Conservation (phyloP, 176 grass and related monocot species). For the Oryza punctata region DNA sequence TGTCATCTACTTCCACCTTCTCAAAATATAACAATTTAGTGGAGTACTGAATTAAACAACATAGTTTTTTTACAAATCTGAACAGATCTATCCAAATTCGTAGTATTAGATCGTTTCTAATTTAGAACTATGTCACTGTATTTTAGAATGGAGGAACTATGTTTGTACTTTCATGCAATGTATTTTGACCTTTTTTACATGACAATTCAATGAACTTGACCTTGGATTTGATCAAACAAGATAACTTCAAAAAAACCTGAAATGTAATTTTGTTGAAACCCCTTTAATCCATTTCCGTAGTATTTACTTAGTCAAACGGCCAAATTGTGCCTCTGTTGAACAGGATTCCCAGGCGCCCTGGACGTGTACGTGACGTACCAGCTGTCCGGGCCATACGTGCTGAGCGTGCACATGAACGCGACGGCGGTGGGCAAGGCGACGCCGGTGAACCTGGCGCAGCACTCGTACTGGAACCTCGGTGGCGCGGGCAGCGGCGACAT, state of each 20-base stretch:
- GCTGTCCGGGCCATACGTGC: slow-evolving; percentile 56
- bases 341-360: slow-evolving; percentile 83
- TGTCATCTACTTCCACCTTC: too few species aligned
- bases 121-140: too few species aligned
- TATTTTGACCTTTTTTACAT: too few species aligned
- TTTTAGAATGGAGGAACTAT: too few species aligned
- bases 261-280: too few species aligned
- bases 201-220: neutral
- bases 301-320: neutral
- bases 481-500: slow-evolving; percentile 67
- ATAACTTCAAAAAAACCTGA: neutral
- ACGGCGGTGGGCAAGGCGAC: slow-evolving; percentile 69
- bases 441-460: slow-evolving; percentile 85
- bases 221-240: neutral
- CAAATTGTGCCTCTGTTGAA: neutral
- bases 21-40: too few species aligned
- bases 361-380: slow-evolving; percentile 90
- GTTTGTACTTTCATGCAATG: neutral
- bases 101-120: too few species aligned
- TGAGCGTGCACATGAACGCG: slow-evolving; percentile 75
- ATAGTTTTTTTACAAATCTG: too few species aligned
- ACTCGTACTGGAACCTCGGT: slow-evolving; percentile 89
- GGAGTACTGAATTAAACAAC: too few species aligned
- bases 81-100: too few species aligned
- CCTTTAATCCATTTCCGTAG: too few species aligned